These are phyloP conservation scores for Sordariomycetes sp. DNA, from an alignment of 2,329 filamentous ascomycete genomes.

Conservation along the genomic window DNA sequence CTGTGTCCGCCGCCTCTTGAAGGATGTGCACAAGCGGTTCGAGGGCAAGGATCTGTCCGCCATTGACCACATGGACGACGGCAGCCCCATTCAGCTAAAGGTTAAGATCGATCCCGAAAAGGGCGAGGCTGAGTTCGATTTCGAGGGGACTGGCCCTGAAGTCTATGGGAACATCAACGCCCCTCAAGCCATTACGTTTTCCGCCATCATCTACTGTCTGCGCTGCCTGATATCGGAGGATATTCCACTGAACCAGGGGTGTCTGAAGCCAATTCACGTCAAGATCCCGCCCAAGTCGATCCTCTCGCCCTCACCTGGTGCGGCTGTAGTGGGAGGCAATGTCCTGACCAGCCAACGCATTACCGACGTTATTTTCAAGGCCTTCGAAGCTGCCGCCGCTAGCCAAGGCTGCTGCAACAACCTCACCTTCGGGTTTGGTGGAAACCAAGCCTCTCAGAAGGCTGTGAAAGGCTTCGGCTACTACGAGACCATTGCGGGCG, in stretches of 20 bases:
- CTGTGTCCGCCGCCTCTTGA: constrained; percentile 64
- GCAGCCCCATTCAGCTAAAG: constrained; percentile 64
- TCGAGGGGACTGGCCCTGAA: constrained; percentile 69
- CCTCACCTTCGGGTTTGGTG: constrained; percentile 68
- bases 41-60: constrained; percentile 62
- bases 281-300: constrained; percentile 65
- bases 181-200: constrained; percentile 72
- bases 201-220: constrained; percentile 81
- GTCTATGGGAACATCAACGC: constrained; percentile 77
- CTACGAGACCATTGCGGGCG: constrained; percentile 55
- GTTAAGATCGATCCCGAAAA: constrained; percentile 66
- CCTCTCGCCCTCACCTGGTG: constrained; percentile 65
- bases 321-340: constrained; percentile 76
- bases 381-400: constrained; percentile 71
- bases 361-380: constrained; percentile 46
- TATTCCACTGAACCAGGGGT: constrained; percentile 78
- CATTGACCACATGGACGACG: constrained; percentile 77
- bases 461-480: constrained; percentile 32
- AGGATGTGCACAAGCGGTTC: constrained; percentile 60
- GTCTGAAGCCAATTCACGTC: constrained; percentile 65
- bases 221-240: constrained; percentile 72
- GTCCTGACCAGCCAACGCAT: constrained; percentile 43
- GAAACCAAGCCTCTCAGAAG: constrained; percentile 25
- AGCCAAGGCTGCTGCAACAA: constrained; percentile 78
- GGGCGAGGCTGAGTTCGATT: constrained; percentile 74